Conservation (phyloP, 2,329 filamentous ascomycete species). For the Arthrinium puccinioides region DNA sequence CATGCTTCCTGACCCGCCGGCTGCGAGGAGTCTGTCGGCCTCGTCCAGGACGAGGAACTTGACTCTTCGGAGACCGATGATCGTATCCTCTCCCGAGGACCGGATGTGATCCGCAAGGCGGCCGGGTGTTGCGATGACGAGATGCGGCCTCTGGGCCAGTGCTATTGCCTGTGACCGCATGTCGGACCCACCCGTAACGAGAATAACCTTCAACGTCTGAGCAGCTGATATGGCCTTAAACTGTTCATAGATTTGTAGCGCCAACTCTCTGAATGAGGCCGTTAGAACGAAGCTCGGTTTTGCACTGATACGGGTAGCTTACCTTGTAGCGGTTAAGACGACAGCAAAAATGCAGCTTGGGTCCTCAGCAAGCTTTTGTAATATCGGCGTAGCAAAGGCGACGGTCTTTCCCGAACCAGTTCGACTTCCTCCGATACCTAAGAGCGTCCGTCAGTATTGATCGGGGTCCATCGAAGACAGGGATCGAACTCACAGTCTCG, state of each 20-base stretch:
- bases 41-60: constrained; percentile 90
- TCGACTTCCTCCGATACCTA: constrained; percentile 73
- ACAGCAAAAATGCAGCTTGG: constrained; percentile 86
- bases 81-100: constrained; percentile 84
- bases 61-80: constrained; percentile 70
- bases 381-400: constrained; percentile 87
- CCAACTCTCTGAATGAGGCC: constrained; percentile 59
- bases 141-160: constrained; percentile 72
- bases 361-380: constrained; percentile 90
- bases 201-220: constrained; percentile 76
- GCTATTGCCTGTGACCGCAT: constrained; percentile 87
- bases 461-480: no score
- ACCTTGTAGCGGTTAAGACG: constrained; percentile 80
- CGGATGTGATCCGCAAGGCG: constrained; percentile 89
- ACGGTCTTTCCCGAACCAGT: constrained; percentile 98
- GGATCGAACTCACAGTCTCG: constrained; percentile 55
- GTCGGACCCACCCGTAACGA: constrained; percentile 89
- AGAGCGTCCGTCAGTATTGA: no score
- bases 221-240: constrained; percentile 87
- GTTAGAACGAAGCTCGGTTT: constrained; percentile 7
- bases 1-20: constrained; percentile 74
- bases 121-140: constrained; percentile 92
- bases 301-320: constrained; percentile 10
- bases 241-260: constrained; percentile 93
- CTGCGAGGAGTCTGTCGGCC: constrained; percentile 79